phyloP scores from a whole-genome alignment of 2,329 filamentous ascomycete species.

The Exophiala dermatitidis region DNA sequence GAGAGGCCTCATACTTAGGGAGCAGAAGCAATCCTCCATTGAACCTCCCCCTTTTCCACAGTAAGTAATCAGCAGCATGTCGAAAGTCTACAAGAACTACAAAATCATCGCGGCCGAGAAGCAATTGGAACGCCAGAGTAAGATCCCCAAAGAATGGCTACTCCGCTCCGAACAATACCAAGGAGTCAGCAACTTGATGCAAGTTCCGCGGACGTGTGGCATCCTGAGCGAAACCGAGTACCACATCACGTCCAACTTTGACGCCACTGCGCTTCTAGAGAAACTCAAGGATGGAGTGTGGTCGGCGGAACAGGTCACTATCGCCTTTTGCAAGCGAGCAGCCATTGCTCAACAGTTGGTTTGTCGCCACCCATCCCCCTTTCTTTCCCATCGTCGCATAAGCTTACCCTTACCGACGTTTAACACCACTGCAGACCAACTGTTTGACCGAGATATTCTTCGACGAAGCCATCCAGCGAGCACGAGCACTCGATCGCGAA shows the following conservation, averaged over 20 bases:
- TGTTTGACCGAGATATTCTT: conserved; percentile 35
- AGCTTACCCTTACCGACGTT: background rate
- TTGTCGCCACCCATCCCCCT: conserved; percentile 38
- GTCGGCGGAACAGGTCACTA: conserved; percentile 5
- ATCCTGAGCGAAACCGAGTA: conserved; percentile 40
- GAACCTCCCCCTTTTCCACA: background rate
- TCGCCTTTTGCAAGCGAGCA: too few species aligned
- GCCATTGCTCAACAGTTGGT: conserved; percentile 33
- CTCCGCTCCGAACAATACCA: conserved; percentile 13
- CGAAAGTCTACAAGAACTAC: conserved; percentile 5
- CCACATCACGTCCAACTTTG: conserved; percentile 43
- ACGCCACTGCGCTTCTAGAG: conserved; percentile 36
- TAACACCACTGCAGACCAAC: conserved; percentile 9
- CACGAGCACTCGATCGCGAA: conserved; percentile 54
- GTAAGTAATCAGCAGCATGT: background rate
- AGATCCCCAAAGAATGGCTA: conserved; percentile 29
- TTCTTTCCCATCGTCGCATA: conserved; percentile 30
- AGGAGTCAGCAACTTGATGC: conserved; percentile 29
- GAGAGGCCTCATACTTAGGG: background rate
- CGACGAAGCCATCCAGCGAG: conserved; percentile 39
- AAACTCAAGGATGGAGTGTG: conserved; percentile 27
- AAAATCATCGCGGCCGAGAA: conserved; percentile 14
- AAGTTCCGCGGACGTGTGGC: conserved; percentile 36
- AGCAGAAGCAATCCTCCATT: background rate
- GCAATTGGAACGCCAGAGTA: conserved; percentile 11